A percentile compares a stretch with the other conserved stretches of the same genome.
Evolutionary conservation across 306 rosid genomes (phyloP).

Genomic region (Begonia loranthoides): DNA sequence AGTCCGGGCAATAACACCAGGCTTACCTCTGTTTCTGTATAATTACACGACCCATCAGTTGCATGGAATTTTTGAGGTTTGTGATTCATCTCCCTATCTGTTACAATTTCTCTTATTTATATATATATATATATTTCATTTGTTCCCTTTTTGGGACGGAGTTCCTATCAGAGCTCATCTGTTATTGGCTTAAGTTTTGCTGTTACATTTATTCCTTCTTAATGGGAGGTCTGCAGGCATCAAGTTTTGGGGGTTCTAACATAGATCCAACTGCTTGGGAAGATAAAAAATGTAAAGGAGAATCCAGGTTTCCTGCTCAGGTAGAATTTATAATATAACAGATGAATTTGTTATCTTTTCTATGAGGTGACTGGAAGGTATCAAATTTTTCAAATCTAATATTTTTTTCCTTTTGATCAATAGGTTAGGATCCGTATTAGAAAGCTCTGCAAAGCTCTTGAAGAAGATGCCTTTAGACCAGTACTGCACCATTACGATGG

Average conservation of each 20-base stretch:
- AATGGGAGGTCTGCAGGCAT: slow-evolving; percentile 46
- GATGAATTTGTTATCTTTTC: slow-evolving; percentile 4
- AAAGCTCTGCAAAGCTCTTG: slow-evolving; percentile 82
- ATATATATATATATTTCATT: no score
- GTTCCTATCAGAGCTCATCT: no score
- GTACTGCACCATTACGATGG: slow-evolving; percentile 97
- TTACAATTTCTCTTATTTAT: no score
- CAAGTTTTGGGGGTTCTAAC: slow-evolving; percentile 97
- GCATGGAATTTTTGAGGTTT: slow-evolving; percentile 94
- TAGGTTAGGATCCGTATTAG: slow-evolving; percentile 79
- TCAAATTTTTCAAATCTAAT: neutral
- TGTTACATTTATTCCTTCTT: neutral
- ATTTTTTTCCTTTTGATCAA: neutral
- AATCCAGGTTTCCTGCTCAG: slow-evolving; percentile 98
- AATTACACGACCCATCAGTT: slow-evolving; percentile 94
- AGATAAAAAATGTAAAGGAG: slow-evolving; percentile 98
- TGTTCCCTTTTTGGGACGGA: no score
- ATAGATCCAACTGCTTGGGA: slow-evolving; percentile 99
- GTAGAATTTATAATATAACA: slow-evolving; percentile 22
- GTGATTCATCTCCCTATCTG: slow-evolving; percentile 1
- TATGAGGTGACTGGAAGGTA: slow-evolving; percentile 1
- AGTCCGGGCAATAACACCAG: slow-evolving; percentile 92
- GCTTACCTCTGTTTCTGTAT: slow-evolving; percentile 83
- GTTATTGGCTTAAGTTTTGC: neutral
- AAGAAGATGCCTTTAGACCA: slow-evolving; percentile 98